These are phyloP conservation scores for Hanseniaspora sp. DNA, from an alignment of 1,139 yeast species.

Conservation along the genomic window DNA sequence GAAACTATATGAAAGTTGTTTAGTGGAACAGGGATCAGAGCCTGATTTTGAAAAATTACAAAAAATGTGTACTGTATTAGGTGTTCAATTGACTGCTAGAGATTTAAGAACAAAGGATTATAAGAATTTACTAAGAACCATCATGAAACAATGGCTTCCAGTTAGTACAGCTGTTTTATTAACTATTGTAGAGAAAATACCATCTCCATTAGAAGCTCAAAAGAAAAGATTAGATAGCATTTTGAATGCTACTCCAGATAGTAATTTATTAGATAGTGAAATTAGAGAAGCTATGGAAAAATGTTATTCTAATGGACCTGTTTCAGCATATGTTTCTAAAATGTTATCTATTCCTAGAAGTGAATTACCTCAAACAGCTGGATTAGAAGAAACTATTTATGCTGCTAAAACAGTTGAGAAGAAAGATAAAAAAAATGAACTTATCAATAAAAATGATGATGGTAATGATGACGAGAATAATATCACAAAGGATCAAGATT, in stretches of 20 bases:
- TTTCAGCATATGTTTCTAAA: constrained; percentile 80
- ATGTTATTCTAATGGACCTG: constrained; percentile 55
- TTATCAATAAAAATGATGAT: background rate
- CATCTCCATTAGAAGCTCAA: constrained; percentile 75
- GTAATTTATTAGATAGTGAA: constrained; percentile 39
- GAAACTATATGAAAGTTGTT: constrained; percentile 72
- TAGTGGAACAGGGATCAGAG: constrained; percentile 37
- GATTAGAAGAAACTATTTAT: constrained; percentile 44
- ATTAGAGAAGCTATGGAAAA: constrained; percentile 47
- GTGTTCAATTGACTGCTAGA: constrained; percentile 58
- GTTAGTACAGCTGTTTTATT: constrained; percentile 74
- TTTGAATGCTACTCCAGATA: constrained; percentile 46
- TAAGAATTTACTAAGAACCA: constrained; percentile 48
- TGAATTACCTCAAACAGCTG: constrained; percentile 59
- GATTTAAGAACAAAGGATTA: constrained; percentile 74
- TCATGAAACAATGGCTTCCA: constrained; percentile 92
- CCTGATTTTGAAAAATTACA: constrained; percentile 55
- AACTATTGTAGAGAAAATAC: constrained; percentile 73
- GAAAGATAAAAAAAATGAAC: constrained; percentile 12
- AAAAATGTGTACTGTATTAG: constrained; percentile 62
- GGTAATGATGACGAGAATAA: background rate
- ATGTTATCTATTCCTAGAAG: constrained; percentile 72
- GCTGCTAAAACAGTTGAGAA: constrained; percentile 57
- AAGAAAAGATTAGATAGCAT: constrained; percentile 56
- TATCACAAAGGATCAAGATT: background rate